Percentiles rank a stretch among this genome's conserved stretches.
Evolutionary conservation across 495 filamentous ascomycete species (phyloP).

Genomic region (Penicillium pancosmium): DNA sequence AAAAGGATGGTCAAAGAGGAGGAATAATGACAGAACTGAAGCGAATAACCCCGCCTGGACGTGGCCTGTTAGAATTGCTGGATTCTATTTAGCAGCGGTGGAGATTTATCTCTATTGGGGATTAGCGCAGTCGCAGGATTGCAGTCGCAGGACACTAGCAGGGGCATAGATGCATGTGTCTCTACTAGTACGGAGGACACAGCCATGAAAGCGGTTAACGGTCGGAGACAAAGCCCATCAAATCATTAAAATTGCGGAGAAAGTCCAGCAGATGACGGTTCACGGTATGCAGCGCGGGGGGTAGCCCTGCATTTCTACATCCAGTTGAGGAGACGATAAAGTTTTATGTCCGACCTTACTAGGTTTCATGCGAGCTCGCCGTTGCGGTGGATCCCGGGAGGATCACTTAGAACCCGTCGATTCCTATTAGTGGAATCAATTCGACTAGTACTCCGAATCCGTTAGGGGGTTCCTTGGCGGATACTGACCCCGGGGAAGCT

Average conservation of each 20-base stretch:
- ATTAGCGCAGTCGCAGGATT: slow-evolving; percentile 4
- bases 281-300: no score
- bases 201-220: not conserved
- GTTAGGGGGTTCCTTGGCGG: no score
- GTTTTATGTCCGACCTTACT: not conserved
- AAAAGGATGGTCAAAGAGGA: not conserved
- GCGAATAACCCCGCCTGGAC: not conserved
- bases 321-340: no score
- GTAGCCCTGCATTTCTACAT: no score
- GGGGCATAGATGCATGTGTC: not conserved
- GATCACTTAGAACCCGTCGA: not conserved
- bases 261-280: not conserved
- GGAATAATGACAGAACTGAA: not conserved
- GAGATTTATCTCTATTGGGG: not conserved
- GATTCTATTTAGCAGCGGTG: not conserved
- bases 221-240: no score
- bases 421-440: not conserved
- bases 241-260: not conserved
- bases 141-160: not conserved
- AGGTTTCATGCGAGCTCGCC: not conserved
- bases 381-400: not conserved
- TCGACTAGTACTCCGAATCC: not conserved
- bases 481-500: no score
- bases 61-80: not conserved
- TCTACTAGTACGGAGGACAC: no score